Base-by-base conservation (phyloP, 2,329 filamentous ascomycete species). In the Fusarium cicatricum region DNA sequence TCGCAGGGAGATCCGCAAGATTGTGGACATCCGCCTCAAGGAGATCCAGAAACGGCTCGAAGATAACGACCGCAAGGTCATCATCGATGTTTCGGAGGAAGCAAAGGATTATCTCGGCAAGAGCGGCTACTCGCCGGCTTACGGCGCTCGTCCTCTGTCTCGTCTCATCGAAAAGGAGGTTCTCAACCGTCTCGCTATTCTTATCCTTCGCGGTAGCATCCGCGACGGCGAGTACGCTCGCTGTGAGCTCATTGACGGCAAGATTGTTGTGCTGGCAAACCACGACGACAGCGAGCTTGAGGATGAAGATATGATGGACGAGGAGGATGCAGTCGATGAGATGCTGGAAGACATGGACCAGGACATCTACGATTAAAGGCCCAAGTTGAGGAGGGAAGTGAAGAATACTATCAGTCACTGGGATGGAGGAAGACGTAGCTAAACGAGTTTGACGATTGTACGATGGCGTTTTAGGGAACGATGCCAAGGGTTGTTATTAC, bases 131-230 rank as follows among this genome's bases (percentile, higher is more conserved):
- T 96, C 91, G 12, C 95, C 95, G 1, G 92, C 91, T 1, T 99
- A 99, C 70, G 95, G 95, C 75, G 95, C 95, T 34, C 85, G 95
- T 53, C 95, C 95, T 31, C 80, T 99, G 17, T 87, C 89, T 15
- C 85, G 95, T 47, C 85, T 99, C 55, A 97, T 99, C 67, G 95
- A 99, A 80, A 95, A 95, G 78, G 95, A 99, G 76, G 92, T 99
- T 3, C 86, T 99, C 69, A 99, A 99, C 77, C 88, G 89, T 43
- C 80, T 99, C 61, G 95, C 95, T 2, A 90, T 99, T 34, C 84
- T 98, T 61, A 96, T 99, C 61, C 82, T 99, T 19, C 86, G 92
- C 61, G 92, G 92, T 61, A 87, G 85, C 49, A 88, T 99, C 72
- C 86, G 84, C 66, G 94, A 99, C 64, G 93, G 93, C 37, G 95